phyloP scores from a whole-genome alignment of 2,329 filamentous ascomycete genomes.

The Colletotrichum sp. region DNA sequence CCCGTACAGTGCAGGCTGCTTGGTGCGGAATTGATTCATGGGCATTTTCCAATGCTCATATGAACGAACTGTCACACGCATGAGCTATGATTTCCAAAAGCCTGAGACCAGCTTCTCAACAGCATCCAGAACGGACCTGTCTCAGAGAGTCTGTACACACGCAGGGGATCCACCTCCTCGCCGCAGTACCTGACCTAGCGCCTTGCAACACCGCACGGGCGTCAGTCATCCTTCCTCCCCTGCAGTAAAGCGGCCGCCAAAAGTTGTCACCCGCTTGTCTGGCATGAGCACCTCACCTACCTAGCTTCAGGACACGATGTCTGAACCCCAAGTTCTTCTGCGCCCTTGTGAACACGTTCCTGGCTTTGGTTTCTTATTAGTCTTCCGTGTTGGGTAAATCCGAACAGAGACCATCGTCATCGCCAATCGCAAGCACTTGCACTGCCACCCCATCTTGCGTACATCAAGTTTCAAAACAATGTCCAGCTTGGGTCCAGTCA shows the following conservation, averaged over 20 bases:
- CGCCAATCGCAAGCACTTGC: background rate
- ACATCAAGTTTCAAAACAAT: background rate
- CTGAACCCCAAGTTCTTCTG: background rate
- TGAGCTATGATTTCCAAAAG: background rate
- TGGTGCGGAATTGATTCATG: background rate
- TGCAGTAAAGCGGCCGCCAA: background rate
- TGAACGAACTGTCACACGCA: background rate
- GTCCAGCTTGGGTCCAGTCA: background rate
- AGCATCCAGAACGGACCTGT: too few relatives aligned
- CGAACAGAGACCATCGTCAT: background rate
- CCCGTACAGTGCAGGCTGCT: accelerated
- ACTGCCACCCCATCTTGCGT: conserved; percentile 14
- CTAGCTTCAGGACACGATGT: background rate
- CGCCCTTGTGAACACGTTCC: background rate
- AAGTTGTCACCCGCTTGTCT: background rate
- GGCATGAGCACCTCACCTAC: background rate
- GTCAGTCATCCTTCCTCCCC: background rate
- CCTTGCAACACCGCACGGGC: background rate
- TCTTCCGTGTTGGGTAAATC: background rate
- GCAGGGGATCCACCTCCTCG: too few relatives aligned
- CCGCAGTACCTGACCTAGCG: background rate
- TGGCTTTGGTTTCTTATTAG: background rate
- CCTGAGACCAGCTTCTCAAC: too few relatives aligned
- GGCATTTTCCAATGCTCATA: background rate
- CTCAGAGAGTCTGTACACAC: too few relatives aligned